Evolutionary conservation across 208 protist species (phyloP).

Genomic region (Trypanosoma grayi): DNA sequence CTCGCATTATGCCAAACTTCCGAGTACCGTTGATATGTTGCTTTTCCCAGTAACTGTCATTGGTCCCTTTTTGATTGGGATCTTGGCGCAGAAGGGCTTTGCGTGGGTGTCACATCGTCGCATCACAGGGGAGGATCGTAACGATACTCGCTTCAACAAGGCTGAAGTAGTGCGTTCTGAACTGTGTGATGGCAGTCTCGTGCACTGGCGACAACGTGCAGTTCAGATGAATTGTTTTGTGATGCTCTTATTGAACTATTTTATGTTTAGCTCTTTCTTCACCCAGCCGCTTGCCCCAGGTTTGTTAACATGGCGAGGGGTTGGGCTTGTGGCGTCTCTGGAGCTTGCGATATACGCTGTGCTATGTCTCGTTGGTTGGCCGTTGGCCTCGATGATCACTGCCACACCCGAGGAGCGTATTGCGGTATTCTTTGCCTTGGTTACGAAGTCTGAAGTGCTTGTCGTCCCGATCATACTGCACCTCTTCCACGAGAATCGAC

Average conservation of each 20-base stretch:
- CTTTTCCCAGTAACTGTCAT: conserved; percentile 18
- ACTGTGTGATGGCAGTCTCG: conserved; percentile 19
- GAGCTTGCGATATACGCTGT: conserved; percentile 9
- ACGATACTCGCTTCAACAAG: neutral
- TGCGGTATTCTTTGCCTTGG: conserved; percentile 26
- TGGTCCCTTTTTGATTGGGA: conserved; percentile 20
- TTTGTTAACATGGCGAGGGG: conserved; percentile 15
- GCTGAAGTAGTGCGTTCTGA: conserved; percentile 20
- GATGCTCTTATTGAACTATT: conserved; percentile 28
- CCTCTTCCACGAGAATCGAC: conserved; percentile 15
- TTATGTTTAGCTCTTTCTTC: conserved; percentile 33
- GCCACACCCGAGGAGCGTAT: conserved; percentile 31
- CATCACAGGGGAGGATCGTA: conserved; percentile 7
- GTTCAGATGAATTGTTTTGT: conserved; percentile 20
- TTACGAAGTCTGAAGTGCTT: conserved; percentile 35
- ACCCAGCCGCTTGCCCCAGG: conserved; percentile 4
- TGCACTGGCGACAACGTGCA: conserved; percentile 21
- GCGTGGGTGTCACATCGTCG: conserved; percentile 9
- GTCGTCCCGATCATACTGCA: conserved; percentile 27
- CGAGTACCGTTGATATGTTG: conserved; percentile 2
- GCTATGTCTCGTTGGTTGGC: conserved; percentile 19
- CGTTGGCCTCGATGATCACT: neutral
- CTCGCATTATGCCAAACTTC: conserved; percentile 5
- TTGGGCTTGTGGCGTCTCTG: conserved; percentile 9
- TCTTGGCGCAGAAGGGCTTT: conserved; percentile 19